Evolutionary conservation across 495 filamentous ascomycete genomes (phyloP), one percentile per base, ranked within the genome.

Genomic region (Podospora comata): DNA sequence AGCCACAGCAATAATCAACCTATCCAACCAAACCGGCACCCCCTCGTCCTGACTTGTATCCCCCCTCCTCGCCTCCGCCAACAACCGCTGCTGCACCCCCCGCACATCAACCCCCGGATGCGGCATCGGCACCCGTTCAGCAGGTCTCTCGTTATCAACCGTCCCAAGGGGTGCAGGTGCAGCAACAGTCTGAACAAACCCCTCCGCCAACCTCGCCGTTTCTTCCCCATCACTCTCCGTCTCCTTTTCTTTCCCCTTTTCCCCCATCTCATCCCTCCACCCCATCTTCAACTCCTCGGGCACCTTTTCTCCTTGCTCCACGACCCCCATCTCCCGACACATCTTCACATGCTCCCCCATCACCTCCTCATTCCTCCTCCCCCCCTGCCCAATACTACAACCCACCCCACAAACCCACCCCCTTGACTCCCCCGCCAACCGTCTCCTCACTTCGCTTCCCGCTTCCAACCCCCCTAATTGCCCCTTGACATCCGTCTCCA

Each of bases 401-500:
- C 75, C 80, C 92, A 96, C 67, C 78, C 81, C 87, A 85, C 71
- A 72, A 34, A 28, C 34, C 71, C 71, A 97, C 13, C 44, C 76
- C 16, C 73, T 68, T 68, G 86, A 90, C 75, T 87, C 83, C 39
- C 69, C 78, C 16, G 94, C 94, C 72, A 92, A 85, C 66, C 85
- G 80, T 70, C 83, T 81, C 67, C 93, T 79, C 65, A 89, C 85
- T 11, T 78, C 82, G 6, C 88, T 85, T 59, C 72, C 83, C 19
- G 89, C 89, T 68, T 97, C 93, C 76, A 97, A 79, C 3, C 95
- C 95, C 2, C 95, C 95, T 0, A 99, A 80, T 83, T 99, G 95
- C 0, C 95, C 90, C 64, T 81, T 83, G 1, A 86, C 84, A 65
- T 90, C 88, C 23, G 86, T 89, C 73, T 91, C 90, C 90, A 92